Evolutionary conservation across 2,329 filamentous ascomycete species (phyloP).

Genomic region (Paecilomyces sp.): DNA sequence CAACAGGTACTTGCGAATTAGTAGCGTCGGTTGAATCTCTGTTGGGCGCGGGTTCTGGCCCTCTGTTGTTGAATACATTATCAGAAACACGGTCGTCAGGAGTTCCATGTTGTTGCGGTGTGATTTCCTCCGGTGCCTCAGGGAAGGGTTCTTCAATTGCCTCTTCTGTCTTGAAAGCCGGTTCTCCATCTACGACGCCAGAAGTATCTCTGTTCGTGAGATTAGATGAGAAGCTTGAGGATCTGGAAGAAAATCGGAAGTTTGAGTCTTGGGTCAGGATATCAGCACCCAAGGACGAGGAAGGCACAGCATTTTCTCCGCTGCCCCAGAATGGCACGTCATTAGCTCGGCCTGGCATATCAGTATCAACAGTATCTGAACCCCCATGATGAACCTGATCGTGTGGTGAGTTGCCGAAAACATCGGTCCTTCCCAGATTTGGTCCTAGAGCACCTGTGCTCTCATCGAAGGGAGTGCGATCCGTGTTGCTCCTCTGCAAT

Average conservation of each 20-base stretch:
- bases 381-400: background rate
- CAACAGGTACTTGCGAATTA: background rate
- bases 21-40: background rate
- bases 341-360: background rate
- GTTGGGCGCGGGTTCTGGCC: background rate
- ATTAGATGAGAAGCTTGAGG: background rate
- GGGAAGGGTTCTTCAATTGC: background rate
- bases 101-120: background rate
- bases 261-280: background rate
- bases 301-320: background rate
- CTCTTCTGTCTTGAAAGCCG: background rate
- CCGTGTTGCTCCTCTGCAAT: constrained; percentile 8
- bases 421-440: background rate
- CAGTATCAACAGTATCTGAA: constrained; percentile 1
- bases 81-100: background rate
- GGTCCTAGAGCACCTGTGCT: background rate
- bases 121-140: background rate
- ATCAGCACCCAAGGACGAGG: background rate
- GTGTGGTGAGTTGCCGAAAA: background rate
- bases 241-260: background rate
- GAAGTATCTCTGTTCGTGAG: background rate
- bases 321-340: background rate
- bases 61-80: background rate
- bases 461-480: constrained; percentile 1
- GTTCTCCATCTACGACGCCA: background rate